Base-by-base conservation (phyloP, 2,329 filamentous ascomycete species). In the Aspergillus viridinutans region DNA sequence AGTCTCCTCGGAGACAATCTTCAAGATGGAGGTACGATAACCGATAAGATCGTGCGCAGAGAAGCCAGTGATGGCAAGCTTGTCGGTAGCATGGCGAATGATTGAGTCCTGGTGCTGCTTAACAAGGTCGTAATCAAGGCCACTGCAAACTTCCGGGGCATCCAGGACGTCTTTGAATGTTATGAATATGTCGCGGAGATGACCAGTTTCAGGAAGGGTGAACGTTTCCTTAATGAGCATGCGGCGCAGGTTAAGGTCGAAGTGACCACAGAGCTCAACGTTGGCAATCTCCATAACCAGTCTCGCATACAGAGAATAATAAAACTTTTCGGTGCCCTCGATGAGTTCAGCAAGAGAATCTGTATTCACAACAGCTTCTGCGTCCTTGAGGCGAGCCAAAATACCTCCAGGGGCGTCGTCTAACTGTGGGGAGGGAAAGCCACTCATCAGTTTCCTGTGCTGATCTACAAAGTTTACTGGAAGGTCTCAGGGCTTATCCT, bases 261-360 rank as follows among this genome's bases (percentile, higher is more conserved):
- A 74, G 17, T 64, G 67, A 42, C 67, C 56, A 54, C 69, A 74
- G 21, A 76, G 66, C 21, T 76, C 70, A 28, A 72, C 64, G 20
- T 64, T 70, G 5, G 66, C 67, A 38, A 76, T 69, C 52, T 77
- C 74, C 47, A 72, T 66, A n/a, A 70, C 64, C 6, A 77, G 49
- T 35, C 72, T 66, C 2, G 74, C 64, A 53, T 73, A 74, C 25
- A 75, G 53, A 10, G 68, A 63, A 53, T 75, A 75, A 53, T 68
- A 76, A 7, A 76, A 63, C 26, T 70, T 69, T 52, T 76, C 72
- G 20, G 68, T 61, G 12, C 62, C 66, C n/a, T 67, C 63, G 48
- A 75, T 67, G n/a, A 77, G 63, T 5, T 62, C 58, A 23, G 57
- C 49, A 17, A 72, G 61, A 4, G 67, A 68, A 3, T 66, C 56